Percentiles rank a stretch among this genome's conserved stretches.
phyloP scores from a whole-genome alignment of 495 filamentous ascomycete genomes.

The Daldinia loculata region DNA sequence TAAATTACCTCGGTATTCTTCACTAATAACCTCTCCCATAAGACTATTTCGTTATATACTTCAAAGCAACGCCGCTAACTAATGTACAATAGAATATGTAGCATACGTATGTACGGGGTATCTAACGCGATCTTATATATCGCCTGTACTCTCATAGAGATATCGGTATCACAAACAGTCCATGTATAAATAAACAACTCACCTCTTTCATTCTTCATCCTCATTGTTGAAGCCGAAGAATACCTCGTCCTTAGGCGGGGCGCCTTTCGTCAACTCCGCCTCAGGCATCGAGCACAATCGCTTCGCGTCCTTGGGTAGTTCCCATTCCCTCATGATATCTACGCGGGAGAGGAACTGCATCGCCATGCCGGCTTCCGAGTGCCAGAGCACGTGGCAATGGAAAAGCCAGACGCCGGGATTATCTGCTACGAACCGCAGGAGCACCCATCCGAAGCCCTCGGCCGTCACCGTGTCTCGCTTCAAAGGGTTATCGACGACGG shows the following conservation, averaged over 20 bases:
- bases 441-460: constrained; percentile 52
- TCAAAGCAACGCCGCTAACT: neutral
- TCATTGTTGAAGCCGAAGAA: constrained; percentile 41
- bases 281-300: constrained; percentile 49
- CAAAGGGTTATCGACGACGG: constrained; percentile 38
- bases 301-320: constrained; percentile 54
- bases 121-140: neutral
- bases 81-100: neutral
- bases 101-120: neutral
- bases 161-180: neutral
- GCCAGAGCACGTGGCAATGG: constrained; percentile 67
- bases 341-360: constrained; percentile 65
- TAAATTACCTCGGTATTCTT: neutral
- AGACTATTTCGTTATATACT: neutral
- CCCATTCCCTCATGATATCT: constrained; percentile 54
- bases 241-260: constrained; percentile 55
- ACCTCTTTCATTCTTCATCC: neutral
- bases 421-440: constrained; percentile 57
- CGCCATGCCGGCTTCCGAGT: constrained; percentile 65
- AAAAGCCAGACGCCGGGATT: constrained; percentile 64
- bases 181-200: neutral
- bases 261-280: constrained; percentile 55
- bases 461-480: constrained; percentile 53
- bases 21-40: neutral
- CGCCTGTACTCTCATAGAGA: neutral